These are phyloP conservation scores for Fraxinus platypoda DNA, from an alignment of 305 asterid species.

Conservation along the genomic window DNA sequence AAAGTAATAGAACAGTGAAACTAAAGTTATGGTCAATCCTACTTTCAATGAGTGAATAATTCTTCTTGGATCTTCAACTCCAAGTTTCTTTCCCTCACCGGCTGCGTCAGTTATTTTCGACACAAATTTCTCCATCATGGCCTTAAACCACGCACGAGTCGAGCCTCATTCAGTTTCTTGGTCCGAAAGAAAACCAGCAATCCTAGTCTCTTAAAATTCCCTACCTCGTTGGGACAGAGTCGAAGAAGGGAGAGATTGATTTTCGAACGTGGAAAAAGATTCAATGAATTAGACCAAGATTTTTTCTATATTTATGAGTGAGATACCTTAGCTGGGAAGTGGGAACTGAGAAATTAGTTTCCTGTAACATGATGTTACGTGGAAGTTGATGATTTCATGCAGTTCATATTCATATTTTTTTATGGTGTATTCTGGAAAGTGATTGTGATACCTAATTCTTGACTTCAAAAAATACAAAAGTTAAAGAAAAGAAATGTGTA, in stretches of 20 bases:
- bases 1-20: conserved; percentile 60
- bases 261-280: background rate
- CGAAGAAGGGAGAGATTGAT: background rate
- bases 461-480: background rate
- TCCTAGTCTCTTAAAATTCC: background rate
- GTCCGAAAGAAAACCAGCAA: background rate
- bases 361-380: conserved; percentile 7
- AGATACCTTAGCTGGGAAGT: background rate
- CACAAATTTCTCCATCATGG: conserved; percentile 1
- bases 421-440: background rate
- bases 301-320: background rate
- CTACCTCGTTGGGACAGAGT: background rate
- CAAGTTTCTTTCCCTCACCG: conserved; percentile 37
- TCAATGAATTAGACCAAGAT: background rate
- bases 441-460: conserved; percentile 12
- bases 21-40: conserved; percentile 49
- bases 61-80: conserved; percentile 69
- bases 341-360: background rate
- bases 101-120: conserved; percentile 19
- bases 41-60: conserved; percentile 57
- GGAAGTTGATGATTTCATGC: conserved; percentile 16
- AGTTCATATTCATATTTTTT: background rate
- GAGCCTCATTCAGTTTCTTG: conserved; percentile 29
- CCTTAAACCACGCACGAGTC: conserved; percentile 34
- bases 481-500: background rate